A percentile compares a stretch with the other conserved stretches of the same genome.
Evolutionary conservation across 345 rosid species (phyloP).

Genomic region (Lenwebbia sp.): DNA sequence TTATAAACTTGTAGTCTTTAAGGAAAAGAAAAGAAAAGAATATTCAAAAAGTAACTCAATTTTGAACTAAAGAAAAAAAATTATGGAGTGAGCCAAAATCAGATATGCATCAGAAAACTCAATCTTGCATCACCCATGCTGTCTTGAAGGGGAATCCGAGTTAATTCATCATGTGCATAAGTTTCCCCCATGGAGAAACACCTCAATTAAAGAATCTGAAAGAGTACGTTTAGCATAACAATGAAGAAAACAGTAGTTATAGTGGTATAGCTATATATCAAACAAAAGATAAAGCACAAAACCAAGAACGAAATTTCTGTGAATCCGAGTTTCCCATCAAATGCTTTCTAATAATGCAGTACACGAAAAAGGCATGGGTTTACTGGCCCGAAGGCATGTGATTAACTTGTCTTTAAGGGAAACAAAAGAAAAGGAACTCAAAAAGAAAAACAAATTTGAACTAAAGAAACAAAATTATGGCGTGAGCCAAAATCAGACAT

Average conservation of each 20-base stretch:
- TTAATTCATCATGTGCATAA: conserved; percentile 3
- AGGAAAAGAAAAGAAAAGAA: neutral
- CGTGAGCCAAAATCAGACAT: neutral
- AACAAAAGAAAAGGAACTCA: neutral
- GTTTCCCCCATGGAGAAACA: neutral
- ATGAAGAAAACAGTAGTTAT: neutral
- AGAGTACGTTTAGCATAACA: neutral
- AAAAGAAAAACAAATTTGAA: neutral
- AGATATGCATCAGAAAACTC: conserved; percentile 7
- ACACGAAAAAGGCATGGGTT: neutral
- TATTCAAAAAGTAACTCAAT: neutral
- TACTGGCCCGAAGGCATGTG: neutral
- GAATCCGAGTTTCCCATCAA: neutral
- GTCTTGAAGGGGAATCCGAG: conserved; percentile 15
- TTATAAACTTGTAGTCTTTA: neutral
- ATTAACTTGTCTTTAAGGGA: neutral
- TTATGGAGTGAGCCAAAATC: neutral
- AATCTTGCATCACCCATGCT: conserved; percentile 4
- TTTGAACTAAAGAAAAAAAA: neutral
- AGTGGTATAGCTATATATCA: neutral
- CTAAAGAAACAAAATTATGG: neutral
- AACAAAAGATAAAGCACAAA: neutral
- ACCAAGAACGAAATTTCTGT: neutral
- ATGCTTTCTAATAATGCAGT: neutral
- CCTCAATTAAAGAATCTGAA: neutral